Evolutionary conservation across 2,329 filamentous ascomycete genomes (phyloP), one percentile per base, ranked within the genome.

Genomic region (Plenodomus lindquistii): DNA sequence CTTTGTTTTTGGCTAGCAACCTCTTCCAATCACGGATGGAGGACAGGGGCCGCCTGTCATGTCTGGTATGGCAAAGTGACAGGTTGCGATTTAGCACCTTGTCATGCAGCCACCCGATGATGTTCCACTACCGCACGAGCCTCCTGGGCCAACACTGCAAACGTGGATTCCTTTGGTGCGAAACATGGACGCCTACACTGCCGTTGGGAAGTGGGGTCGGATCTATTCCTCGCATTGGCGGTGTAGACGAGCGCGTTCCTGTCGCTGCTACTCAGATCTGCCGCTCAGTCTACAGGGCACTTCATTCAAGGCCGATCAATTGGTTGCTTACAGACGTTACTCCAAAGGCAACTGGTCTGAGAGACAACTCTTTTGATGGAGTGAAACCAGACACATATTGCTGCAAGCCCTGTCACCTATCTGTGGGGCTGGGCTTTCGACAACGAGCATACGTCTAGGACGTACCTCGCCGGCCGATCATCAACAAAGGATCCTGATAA

Each of bases 91-190:
- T 65, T 57, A 60, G 27, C 46, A 31, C 63, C 53, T 61, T 61
- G 59, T 57, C 46, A 53, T 72, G 67, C 63, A 66, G 51, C 55
- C 40, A 55, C 24, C 69, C 68, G 66, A 42, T 21, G 48, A 22
- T 40, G 60, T 46, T 69, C 16, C 65, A 65, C 27, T 13, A 59
- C 48, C 57, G 65, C 65, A 68, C 65, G 62, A 59, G 50, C 65
- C 50, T 51, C 27, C 38, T 52, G 58, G 43, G 55, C 55, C 58
- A 44, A 50, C 44, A 37, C 50, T 54, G 60, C 66, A 71, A 71
- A 71, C 68, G 66, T 70, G 67, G 63, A 57, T 46, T 52, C 50
- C 54, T 55, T 45, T 55, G 54, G 48, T 56, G 45, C 43, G 34
- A 37, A 52, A 46, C 45, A 49, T 57, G 57, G 58, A 37, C 40